Conservation (phyloP, 164 flowering plant species). For the Taxillus chinensis region DNA sequence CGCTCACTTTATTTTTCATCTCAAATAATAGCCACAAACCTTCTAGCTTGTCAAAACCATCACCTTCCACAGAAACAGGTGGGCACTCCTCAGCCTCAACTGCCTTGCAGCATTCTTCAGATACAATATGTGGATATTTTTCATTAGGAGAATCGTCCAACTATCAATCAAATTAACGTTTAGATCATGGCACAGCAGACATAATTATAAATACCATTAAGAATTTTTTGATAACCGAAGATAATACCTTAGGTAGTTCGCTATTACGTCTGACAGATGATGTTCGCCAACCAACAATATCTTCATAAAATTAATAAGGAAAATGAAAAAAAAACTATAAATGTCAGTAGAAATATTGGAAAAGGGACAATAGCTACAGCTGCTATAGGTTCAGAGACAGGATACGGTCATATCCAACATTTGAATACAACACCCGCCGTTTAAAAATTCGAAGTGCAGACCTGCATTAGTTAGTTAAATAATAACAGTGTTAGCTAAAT, state of each 20-base stretch:
- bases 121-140: slow-evolving; percentile 86
- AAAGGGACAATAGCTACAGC: slow-evolving; percentile 8
- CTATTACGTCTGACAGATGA: slow-evolving; percentile 72
- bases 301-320: slow-evolving; percentile 31
- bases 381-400: slow-evolving; percentile 13
- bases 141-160: slow-evolving; percentile 75
- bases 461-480: slow-evolving; percentile 32
- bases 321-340: slow-evolving; percentile 11
- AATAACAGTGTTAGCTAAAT: not conserved
- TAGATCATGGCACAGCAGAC: not conserved
- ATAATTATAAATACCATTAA: not conserved
- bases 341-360: not conserved
- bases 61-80: slow-evolving; percentile 22
- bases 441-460: slow-evolving; percentile 67
- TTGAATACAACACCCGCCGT: slow-evolving; percentile 82
- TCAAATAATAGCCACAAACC: slow-evolving; percentile 21
- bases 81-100: slow-evolving; percentile 30
- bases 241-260: slow-evolving; percentile 81
- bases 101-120: slow-evolving; percentile 68
- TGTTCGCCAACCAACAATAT: slow-evolving; percentile 98
- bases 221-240: not conserved
- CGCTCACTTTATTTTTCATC: no score
- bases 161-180: slow-evolving; percentile 24
- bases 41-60: slow-evolving; percentile 55
- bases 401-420: slow-evolving; percentile 95